Evolutionary conservation across 164 flowering plant species (phyloP), one percentile per base, ranked within the genome.

Genomic region (Dillenia suffruticosa): DNA sequence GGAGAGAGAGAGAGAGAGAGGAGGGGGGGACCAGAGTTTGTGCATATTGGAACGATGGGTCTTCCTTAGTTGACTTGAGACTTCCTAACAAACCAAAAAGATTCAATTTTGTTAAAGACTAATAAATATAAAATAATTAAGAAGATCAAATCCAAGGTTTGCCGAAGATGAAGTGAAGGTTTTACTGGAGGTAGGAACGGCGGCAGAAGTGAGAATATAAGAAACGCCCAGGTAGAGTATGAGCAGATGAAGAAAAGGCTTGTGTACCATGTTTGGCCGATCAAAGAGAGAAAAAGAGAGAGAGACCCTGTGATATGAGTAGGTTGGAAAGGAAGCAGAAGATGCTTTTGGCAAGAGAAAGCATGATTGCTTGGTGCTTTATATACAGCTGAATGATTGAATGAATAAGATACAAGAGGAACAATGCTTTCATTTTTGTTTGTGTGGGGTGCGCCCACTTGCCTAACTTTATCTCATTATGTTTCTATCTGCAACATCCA

Each of bases 101-200:
- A 54, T n/a, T 49, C 52, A 55, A 45, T 46, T 0, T 1, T 2
- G 47, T 53, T 2, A 40, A 10, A 57, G 26, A 4, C 13, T 9
- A 24, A 7, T 45, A 6, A 51, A 40, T 54, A 19, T 13, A 1
- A 32, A 24, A 15, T 2, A 46, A 12, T 57, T 15, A 19, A 47
- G 19, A 49, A 46, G 12, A 2, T 26, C 43, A 56, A 24, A 17
- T 0, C 76, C 40, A 32, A 32, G 40, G 40, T 32, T 32, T 5
- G 40, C 4, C 40, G 40, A 32, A 32, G 40, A 32, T 32, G 40
- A 32, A 32, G 40, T 5, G 6, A 32, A 32, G 40, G 40, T 0
- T 32, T 70, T 63, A 77, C 83, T 62, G 16, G 79, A 58, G 48
- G 75, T 13, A 58, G 81, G 78, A 61, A 76, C 68, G 12, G 77